These are phyloP conservation scores for Daedaleopsis nitida DNA, from an alignment of 768 basidiomycete genomes.

Conservation along the genomic window DNA sequence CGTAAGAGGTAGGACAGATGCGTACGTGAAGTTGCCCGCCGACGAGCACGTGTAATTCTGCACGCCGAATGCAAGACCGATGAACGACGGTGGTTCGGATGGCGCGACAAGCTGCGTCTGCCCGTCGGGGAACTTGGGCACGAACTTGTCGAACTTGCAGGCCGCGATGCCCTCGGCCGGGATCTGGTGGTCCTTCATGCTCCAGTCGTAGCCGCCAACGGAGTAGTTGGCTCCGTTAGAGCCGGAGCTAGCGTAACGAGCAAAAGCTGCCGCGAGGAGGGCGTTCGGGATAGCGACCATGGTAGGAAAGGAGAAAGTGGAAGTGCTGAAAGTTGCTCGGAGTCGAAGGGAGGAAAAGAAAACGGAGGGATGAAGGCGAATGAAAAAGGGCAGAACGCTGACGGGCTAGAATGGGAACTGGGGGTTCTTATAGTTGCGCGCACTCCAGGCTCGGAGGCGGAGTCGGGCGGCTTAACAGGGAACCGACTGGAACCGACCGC, in stretches of 20 bases:
- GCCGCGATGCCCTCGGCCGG: not conserved
- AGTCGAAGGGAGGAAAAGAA: not conserved
- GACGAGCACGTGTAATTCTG: conserved; percentile 58
- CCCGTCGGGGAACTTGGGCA: conserved; percentile 29
- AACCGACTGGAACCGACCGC: too few relatives aligned
- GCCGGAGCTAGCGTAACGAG: not conserved
- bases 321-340: not conserved
- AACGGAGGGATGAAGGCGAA: not conserved
- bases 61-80: conserved; percentile 49
- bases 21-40: conserved; percentile 45
- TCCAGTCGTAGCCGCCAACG: not conserved
- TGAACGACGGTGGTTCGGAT: conserved; percentile 35
- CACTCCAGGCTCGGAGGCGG: not conserved
- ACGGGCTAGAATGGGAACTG: not conserved
- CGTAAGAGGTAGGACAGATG: not conserved
- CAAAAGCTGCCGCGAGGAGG: conserved; percentile 17
- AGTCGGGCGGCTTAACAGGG: not conserved
- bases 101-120: conserved; percentile 42
- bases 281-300: conserved; percentile 21
- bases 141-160: conserved; percentile 29
- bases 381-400: conserved; percentile 11
- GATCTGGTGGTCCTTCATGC: not conserved
- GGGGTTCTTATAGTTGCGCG: not conserved
- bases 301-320: not conserved
- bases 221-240: not conserved